Percentiles rank a stretch among this genome's conserved stretches.
phyloP scores from a whole-genome alignment of 2,329 filamentous ascomycete species.

The Fusarium redolens region DNA sequence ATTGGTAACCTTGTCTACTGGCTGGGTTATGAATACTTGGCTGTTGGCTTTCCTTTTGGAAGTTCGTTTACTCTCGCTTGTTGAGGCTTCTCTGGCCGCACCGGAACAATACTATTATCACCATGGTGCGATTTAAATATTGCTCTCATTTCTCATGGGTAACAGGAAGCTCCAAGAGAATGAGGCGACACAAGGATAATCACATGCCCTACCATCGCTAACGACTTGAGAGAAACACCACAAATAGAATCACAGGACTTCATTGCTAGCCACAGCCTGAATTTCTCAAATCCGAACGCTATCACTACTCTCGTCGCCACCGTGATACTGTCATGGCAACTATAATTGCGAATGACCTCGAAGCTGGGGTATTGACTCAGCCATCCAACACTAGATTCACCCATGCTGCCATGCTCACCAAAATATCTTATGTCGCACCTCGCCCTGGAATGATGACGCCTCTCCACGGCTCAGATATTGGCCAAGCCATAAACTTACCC shows the following conservation, averaged over 20 bases:
- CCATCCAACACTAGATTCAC: background rate
- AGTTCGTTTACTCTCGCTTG: background rate
- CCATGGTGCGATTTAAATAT: background rate
- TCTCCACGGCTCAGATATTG: constrained; percentile 5
- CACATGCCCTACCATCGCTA: background rate
- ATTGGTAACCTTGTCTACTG: background rate
- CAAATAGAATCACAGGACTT: background rate
- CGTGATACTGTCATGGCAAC: background rate
- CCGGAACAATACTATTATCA: background rate
- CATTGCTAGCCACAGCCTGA: background rate
- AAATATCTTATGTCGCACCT: background rate
- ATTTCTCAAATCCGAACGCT: background rate
- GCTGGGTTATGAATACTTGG: background rate
- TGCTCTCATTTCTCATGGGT: background rate
- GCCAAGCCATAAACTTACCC: constrained; percentile 24
- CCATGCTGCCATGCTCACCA: background rate
- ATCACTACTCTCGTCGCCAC: background rate
- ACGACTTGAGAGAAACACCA: background rate
- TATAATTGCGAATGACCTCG: constrained; percentile 7
- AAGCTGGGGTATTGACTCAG: background rate
- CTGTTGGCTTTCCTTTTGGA: background rate
- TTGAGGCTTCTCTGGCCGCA: background rate
- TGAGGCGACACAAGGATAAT: background rate
- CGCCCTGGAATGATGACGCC: constrained; percentile 17
- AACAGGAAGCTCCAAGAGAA: background rate